Conservation (phyloP, 176 grass and related monocot species). For the Eleusine coracana region DNA sequence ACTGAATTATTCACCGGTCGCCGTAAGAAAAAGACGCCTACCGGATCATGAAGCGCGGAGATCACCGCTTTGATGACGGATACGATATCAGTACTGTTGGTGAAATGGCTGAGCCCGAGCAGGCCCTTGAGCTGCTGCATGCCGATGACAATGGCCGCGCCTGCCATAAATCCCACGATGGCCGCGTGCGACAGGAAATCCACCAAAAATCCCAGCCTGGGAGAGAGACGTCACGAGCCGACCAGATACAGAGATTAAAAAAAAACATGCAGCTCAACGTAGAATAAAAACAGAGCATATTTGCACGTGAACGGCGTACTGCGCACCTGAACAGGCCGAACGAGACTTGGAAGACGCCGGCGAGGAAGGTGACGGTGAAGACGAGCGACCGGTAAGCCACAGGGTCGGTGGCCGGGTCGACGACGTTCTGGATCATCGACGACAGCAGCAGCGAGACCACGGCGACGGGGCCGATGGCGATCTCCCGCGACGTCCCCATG, state of each 20-base stretch:
- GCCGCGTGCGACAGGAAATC: conserved; percentile 93
- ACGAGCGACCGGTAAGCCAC: conserved; percentile 63
- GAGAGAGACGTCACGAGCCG: neutral
- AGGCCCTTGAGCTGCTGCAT: conserved; percentile 93
- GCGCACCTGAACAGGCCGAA: conserved; percentile 84
- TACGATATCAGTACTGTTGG: conserved; percentile 82
- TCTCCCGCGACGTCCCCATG: conserved; percentile 89
- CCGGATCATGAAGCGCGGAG: conserved; percentile 59
- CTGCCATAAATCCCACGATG: conserved; percentile 93
- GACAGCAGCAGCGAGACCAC: conserved; percentile 94
- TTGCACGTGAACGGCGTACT: neutral
- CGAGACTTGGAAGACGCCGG: conserved; percentile 79
- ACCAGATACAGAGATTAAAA: neutral
- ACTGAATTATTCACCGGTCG: no score
- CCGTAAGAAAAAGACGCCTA: conserved; percentile 41
- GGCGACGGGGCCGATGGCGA: conserved; percentile 89
- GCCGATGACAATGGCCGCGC: conserved; percentile 88
- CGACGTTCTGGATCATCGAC: conserved; percentile 83
- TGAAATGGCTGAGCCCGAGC: conserved; percentile 75
- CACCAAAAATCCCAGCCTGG: conserved; percentile 85
- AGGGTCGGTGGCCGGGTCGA: conserved; percentile 72
- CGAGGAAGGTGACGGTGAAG: conserved; percentile 89
- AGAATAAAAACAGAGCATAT: neutral
- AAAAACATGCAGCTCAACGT: neutral
- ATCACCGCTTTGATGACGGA: conserved; percentile 71